Base-by-base conservation (phyloP, 176 grass and related monocot genomes). In the Zoysia japonica region DNA sequence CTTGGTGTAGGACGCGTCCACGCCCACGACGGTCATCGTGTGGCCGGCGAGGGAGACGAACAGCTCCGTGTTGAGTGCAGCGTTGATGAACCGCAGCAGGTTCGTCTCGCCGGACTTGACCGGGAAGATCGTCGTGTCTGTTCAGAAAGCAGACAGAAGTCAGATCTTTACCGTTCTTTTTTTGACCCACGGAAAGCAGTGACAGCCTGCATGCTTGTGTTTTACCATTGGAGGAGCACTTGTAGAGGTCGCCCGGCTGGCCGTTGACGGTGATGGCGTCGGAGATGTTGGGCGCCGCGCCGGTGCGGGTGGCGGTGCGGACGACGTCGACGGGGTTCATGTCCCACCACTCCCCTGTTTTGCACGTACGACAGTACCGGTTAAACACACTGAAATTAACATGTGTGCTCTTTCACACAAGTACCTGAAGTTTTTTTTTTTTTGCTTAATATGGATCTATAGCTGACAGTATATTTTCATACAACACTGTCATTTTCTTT, bases 1-100 rank as follows among this genome's bases (percentile, higher is more conserved):
- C 67, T 94, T 98, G n/a, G 90, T 90, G 83, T 98, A 98, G 55
- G 95, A 94, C 28, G 95, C 95, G 76, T 98, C 95, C 10, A 85
- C 85, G 9, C 71, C 88, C 5, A 94, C 92, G 2, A 98, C 89
- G 3, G 95, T 98, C 95, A 98, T 98, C 67, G 72, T 84, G 85
- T 98, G 95, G 55, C 80, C 79, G 67, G 88, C 92, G 42, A 98
- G 81, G 65, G 89, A 62, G 61, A 98, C 76, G 81, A 94, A 98
- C 47, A 98, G 81, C 80, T 98, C 95, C 42, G 74, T 86, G 86
- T 94, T 98, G 72, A 98, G 90, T 6, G 95, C 95, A 0, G 90
- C 86, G 74, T 98, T 98, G 66, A 94, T 94, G 88, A 98, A 74
- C 9, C 92, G 89, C 53, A 98, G 59, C 56, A 98, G 92, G 78